Conservation (phyloP, 2,329 filamentous ascomycete species). For the Xylariales sp. region DNA sequence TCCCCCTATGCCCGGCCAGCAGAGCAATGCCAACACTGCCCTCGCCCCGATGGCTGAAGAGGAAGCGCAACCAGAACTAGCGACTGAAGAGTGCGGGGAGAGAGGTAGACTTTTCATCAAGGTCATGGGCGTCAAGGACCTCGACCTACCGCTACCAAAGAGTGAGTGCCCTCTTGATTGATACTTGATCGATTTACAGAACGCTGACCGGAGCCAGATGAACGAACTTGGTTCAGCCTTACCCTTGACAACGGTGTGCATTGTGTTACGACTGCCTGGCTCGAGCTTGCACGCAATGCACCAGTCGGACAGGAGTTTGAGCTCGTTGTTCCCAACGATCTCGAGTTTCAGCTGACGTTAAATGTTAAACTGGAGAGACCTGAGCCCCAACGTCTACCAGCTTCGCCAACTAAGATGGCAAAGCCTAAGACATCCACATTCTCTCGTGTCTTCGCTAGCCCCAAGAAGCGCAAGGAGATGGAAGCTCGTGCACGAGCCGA, state of each 20-base stretch:
- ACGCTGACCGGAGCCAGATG: conserved; percentile 48
- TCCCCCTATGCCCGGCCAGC: conserved; percentile 82
- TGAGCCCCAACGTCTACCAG: conserved; percentile 49
- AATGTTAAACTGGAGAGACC: conserved; percentile 92
- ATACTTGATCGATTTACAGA: conserved; percentile 10
- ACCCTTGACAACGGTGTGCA: conserved; percentile 98
- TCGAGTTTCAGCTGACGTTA: conserved; percentile 97
- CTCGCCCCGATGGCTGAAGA: conserved; percentile 67
- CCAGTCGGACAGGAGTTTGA: conserved; percentile 98
- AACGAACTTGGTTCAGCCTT: conserved; percentile 89
- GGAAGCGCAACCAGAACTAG: conserved; percentile 49
- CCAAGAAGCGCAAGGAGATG: conserved; percentile 93
- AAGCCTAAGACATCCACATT: conserved; percentile 82
- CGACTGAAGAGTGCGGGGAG: conserved; percentile 74
- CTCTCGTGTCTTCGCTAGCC: conserved; percentile 86
- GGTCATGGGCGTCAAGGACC: conserved; percentile 95
- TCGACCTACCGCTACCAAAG: conserved; percentile 85
- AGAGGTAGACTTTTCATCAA: conserved; percentile 93
- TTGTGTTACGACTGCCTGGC: conserved; percentile 93
- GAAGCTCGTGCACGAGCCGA: conserved; percentile 81
- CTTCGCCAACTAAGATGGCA: conserved; percentile 57
- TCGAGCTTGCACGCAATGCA: conserved; percentile 85
- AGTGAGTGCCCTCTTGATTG: conserved; percentile 53
- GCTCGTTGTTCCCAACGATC: conserved; percentile 90
- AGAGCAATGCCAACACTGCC: conserved; percentile 69